phyloP scores from a whole-genome alignment of 306 rosid species.

The apple (Malus domestica) region ASM211411v1 NC_041805.1:26196001-26196500 shows the following conservation, averaged over 20 bases:
- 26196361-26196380: too few relatives aligned
- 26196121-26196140: not conserved
- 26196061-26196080: not conserved
- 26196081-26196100: not conserved
- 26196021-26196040: not conserved
- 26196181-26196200: not conserved
- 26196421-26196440: too few relatives aligned
- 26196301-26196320: too few relatives aligned
- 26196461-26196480: too few relatives aligned
- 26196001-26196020: conserved; percentile 1
- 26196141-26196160: not conserved
- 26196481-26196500: too few relatives aligned
- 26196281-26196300: too few relatives aligned
- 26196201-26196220: not conserved
- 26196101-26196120: not conserved
- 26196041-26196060: not conserved
- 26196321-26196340: too few relatives aligned
- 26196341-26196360: too few relatives aligned
- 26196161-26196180: not conserved
- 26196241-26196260: not conserved
- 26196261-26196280: too few relatives aligned
- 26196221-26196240: not conserved
- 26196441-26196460: too few relatives aligned
- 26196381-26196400: too few relatives aligned
- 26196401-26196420: too few relatives aligned